Conservation (phyloP, 768 basidiomycete species). For the Kwoniella dejecticola region DNA sequence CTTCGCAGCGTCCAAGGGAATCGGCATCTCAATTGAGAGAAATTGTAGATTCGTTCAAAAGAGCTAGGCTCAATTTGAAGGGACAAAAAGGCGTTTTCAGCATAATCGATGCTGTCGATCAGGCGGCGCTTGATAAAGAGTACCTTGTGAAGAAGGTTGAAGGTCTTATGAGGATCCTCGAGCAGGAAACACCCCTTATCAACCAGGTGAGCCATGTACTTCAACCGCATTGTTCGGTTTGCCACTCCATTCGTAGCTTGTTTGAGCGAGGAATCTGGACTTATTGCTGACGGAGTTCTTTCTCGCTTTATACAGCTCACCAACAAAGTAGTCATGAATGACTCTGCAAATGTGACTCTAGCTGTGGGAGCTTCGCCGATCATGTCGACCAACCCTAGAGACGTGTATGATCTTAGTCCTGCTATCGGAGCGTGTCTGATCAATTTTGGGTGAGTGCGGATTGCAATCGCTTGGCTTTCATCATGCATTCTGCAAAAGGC, state of each 20-base stretch:
- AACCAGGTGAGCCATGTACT: slow-evolving; percentile 62
- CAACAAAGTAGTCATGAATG: slow-evolving; percentile 82
- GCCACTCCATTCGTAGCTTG: not conserved
- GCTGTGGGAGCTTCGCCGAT: slow-evolving; percentile 88
- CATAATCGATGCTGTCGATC: not conserved
- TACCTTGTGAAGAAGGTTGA: slow-evolving; percentile 57
- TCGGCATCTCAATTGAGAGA: slow-evolving; percentile 57
- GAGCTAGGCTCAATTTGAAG: slow-evolving; percentile 54
- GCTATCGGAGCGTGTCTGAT: slow-evolving; percentile 72
- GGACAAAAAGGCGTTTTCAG: slow-evolving; percentile 56
- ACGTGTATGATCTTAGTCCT: slow-evolving; percentile 75
- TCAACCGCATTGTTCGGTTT: too few species aligned
- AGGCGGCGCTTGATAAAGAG: slow-evolving; percentile 9
- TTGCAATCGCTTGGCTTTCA: too few species aligned
- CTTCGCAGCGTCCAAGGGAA: slow-evolving; percentile 63
- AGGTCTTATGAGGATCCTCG: slow-evolving; percentile 62
- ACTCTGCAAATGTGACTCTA: slow-evolving; percentile 86
- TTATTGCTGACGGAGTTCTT: not conserved
- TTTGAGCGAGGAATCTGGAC: not conserved
- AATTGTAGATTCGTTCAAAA: slow-evolving; percentile 44
- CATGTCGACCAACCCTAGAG: slow-evolving; percentile 82
- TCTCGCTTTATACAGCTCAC: slow-evolving; percentile 76
- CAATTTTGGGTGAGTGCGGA: slow-evolving; percentile 77
- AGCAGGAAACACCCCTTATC: slow-evolving; percentile 67
- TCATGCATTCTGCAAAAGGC: too few species aligned